Evolutionary conservation across 2,329 filamentous ascomycete genomes (phyloP).

Genomic region (Colletotrichum gigasporum): DNA sequence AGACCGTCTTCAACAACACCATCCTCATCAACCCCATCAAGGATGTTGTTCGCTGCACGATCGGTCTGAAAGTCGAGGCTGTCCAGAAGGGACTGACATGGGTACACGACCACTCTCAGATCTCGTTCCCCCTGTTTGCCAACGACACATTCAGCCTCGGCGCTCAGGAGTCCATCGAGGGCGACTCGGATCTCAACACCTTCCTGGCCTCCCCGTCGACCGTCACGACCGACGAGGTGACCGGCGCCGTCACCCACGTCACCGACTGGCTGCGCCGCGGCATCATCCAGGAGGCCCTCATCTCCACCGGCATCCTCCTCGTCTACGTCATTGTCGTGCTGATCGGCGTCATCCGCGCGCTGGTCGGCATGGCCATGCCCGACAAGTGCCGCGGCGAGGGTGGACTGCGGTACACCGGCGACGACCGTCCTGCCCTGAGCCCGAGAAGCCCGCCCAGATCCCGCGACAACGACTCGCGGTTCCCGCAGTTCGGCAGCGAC

Average conservation of each 20-base stretch:
- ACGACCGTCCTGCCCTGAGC: slow-evolving; percentile 39
- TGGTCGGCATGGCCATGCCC: slow-evolving; percentile 66
- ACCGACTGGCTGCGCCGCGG: slow-evolving; percentile 71
- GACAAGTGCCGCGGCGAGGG: slow-evolving; percentile 71
- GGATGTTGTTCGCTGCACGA: slow-evolving; percentile 85
- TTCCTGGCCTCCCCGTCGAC: slow-evolving; percentile 83
- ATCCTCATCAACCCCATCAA: slow-evolving; percentile 80
- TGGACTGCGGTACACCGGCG: slow-evolving; percentile 52
- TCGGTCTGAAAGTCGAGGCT: slow-evolving; percentile 84
- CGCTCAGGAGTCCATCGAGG: slow-evolving; percentile 68
- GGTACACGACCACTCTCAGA: slow-evolving; percentile 87
- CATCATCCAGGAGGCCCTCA: slow-evolving; percentile 81
- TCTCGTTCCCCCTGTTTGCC: slow-evolving; percentile 80
- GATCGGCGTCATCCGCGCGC: slow-evolving; percentile 74
- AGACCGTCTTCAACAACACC: slow-evolving; percentile 83
- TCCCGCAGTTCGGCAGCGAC: slow-evolving; percentile 30
- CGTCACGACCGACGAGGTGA: slow-evolving; percentile 83
- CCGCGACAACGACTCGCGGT: slow-evolving; percentile 23
- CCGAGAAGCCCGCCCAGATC: slow-evolving; percentile 36
- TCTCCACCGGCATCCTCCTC: slow-evolving; percentile 77
- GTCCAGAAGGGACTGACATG: slow-evolving; percentile 92
- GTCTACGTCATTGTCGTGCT: slow-evolving; percentile 83
- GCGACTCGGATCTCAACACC: slow-evolving; percentile 67
- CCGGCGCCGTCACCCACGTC: slow-evolving; percentile 77
- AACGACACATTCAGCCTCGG: slow-evolving; percentile 87